Conservation (phyloP, 495 filamentous ascomycete genomes). For the Daldinia decipiens region DNA sequence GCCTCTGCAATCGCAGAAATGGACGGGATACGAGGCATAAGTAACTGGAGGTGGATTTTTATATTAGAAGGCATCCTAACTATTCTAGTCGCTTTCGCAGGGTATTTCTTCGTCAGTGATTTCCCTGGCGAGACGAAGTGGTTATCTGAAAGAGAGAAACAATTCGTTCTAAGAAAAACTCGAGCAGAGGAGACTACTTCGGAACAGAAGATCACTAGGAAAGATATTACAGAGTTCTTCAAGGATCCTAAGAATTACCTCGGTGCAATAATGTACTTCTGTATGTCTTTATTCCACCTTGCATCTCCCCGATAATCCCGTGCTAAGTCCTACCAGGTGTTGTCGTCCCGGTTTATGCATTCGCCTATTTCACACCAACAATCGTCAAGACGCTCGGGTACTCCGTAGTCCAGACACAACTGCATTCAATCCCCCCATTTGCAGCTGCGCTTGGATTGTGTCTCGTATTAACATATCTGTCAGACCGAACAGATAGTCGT, state of each 20-base stretch:
- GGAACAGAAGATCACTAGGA: constrained; percentile 60
- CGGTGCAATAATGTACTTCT: constrained; percentile 80
- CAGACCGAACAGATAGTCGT: constrained; percentile 59
- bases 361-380: constrained; percentile 68
- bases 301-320: not conserved
- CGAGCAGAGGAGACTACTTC: not conserved
- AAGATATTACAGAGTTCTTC: constrained; percentile 71
- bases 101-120: constrained; percentile 68
- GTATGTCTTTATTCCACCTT: constrained; percentile 36
- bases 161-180: constrained; percentile 2
- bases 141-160: constrained; percentile 68
- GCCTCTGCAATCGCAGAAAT: constrained; percentile 72
- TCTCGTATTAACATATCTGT: constrained; percentile 61
- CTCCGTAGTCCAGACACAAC: constrained; percentile 68
- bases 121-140: constrained; percentile 69
- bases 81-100: constrained; percentile 67
- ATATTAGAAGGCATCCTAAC: constrained; percentile 77
- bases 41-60: constrained; percentile 81
- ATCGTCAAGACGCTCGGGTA: constrained; percentile 71
- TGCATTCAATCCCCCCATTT: constrained; percentile 78
- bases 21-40: constrained; percentile 69
- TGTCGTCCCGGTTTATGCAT: constrained; percentile 76
- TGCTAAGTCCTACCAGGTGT: constrained; percentile 49
- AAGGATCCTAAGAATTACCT: constrained; percentile 68
- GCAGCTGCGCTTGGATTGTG: constrained; percentile 68